phyloP scores from a whole-genome alignment of 192 early-diverging fungal species.

The Lobulomyces angularis region DNA sequence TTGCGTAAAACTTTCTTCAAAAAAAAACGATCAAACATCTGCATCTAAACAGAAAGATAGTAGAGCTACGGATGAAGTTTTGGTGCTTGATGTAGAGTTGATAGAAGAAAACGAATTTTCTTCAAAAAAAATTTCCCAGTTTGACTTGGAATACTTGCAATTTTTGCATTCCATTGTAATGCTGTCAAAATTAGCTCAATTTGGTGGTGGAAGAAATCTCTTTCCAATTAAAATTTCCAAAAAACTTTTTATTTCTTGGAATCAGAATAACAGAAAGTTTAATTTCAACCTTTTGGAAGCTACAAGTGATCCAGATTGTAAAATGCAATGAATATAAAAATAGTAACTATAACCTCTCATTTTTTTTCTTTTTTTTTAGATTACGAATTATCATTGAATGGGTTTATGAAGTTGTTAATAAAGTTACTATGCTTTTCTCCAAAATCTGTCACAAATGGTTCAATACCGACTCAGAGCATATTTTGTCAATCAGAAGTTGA shows the following conservation, averaged over 20 bases:
- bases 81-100: conserved; percentile 32
- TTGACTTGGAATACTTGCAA: conserved; percentile 31
- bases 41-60: background rate
- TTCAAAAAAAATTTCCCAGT: conserved; percentile 7
- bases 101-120: conserved; percentile 26
- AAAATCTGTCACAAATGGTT: too few species aligned
- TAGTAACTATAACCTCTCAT: too few species aligned
- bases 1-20: conserved; percentile 1
- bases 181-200: conserved; percentile 20
- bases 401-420: too few species aligned
- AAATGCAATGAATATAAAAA: too few species aligned
- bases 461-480: too few species aligned
- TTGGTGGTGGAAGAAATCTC: conserved; percentile 13
- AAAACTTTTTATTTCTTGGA: background rate
- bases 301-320: conserved; percentile 12
- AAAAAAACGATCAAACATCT: background rate
- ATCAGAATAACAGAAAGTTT: background rate
- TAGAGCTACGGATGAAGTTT: conserved; percentile 17
- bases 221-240: conserved; percentile 18
- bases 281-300: background rate
- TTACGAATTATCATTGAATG: too few species aligned
- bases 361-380: too few species aligned
- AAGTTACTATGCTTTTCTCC: too few species aligned
- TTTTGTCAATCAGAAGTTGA: too few species aligned
- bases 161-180: conserved; percentile 26